These are phyloP conservation scores for Sicyos baderoa DNA, from an alignment of 306 rosid genomes.

Conservation along the genomic window DNA sequence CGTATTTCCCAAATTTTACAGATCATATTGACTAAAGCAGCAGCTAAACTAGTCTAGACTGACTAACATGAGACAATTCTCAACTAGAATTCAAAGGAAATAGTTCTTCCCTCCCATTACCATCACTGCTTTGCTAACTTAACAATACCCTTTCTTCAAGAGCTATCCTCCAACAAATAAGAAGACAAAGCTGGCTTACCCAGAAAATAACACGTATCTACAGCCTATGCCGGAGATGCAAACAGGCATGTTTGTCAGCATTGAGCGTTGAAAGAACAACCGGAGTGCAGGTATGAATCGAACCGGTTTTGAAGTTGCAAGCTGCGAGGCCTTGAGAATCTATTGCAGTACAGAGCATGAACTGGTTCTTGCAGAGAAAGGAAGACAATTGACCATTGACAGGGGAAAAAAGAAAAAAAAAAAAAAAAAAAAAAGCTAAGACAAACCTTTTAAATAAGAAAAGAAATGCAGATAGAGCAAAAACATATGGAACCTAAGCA, in stretches of 20 bases:
- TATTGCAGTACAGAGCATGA: background rate
- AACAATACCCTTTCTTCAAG: background rate
- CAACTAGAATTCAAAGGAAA: background rate
- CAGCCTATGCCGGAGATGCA: background rate
- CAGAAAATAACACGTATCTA: background rate
- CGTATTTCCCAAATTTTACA: slow-evolving; percentile 12
- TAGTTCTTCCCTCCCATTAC: background rate
- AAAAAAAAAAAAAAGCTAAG: background rate
- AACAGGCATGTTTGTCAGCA: background rate
- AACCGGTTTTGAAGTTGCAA: slow-evolving; percentile 4
- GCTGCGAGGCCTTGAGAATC: slow-evolving; percentile 3
- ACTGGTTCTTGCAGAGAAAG: slow-evolving; percentile 1
- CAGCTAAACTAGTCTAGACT: background rate
- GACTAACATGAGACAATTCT: background rate
- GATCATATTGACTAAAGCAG: slow-evolving; percentile 5
- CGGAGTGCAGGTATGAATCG: background rate
- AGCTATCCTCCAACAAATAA: background rate
- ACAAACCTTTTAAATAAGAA: background rate
- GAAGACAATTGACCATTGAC: background rate
- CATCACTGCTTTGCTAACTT: background rate
- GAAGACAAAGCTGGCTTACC: slow-evolving; percentile 9
- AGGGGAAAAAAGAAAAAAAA: background rate
- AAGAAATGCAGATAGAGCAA: background rate
- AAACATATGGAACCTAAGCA: background rate
- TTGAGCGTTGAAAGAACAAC: background rate